These are phyloP conservation scores for Exserohilum rostratum DNA, from an alignment of 2,329 filamentous ascomycete species.

Conservation along the genomic window DNA sequence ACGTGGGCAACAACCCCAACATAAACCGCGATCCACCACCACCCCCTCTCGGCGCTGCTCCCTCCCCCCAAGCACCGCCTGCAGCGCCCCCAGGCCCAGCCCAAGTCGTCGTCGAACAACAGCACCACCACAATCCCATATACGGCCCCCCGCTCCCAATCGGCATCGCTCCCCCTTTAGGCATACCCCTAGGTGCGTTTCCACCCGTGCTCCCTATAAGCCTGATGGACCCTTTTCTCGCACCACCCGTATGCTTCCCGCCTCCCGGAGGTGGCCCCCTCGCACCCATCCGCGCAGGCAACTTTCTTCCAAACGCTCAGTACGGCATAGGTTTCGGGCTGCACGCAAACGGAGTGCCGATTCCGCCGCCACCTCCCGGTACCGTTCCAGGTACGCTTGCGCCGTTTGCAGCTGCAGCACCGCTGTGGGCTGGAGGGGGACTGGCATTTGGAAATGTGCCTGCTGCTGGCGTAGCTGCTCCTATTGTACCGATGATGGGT, in stretches of 20 bases:
- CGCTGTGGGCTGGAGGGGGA: conserved; percentile 30
- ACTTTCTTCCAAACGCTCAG: conserved; percentile 33
- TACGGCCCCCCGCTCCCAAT: conserved; percentile 31
- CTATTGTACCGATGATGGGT: conserved; percentile 19
- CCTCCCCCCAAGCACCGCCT: conserved; percentile 14
- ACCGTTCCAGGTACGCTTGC: conserved; percentile 26
- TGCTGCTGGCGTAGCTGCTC: conserved; percentile 13
- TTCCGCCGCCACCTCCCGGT: conserved; percentile 35
- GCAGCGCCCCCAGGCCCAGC: neutral
- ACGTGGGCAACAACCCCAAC: conserved; percentile 44
- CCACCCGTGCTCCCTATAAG: conserved; percentile 24
- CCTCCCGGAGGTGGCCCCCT: conserved; percentile 31
- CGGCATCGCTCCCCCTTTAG: conserved; percentile 21
- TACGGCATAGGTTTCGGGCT: conserved; percentile 36
- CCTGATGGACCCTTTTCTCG: conserved; percentile 31
- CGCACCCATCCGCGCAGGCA: conserved; percentile 31
- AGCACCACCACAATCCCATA: conserved; percentile 31
- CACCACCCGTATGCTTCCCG: conserved; percentile 11
- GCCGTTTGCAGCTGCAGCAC: conserved; percentile 32
- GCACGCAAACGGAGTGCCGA: conserved; percentile 26
- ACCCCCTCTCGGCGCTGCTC: conserved; percentile 26
- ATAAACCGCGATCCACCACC: conserved; percentile 43
- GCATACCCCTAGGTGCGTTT: conserved; percentile 33
- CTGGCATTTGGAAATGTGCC: conserved; percentile 34
- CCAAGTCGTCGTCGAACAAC: conserved; percentile 29